Percentiles rank a stretch among this genome's conserved stretches.
These are phyloP conservation scores for Boletus eberwhitei DNA, from an alignment of 768 basidiomycete species.

Conservation along the genomic window DNA sequence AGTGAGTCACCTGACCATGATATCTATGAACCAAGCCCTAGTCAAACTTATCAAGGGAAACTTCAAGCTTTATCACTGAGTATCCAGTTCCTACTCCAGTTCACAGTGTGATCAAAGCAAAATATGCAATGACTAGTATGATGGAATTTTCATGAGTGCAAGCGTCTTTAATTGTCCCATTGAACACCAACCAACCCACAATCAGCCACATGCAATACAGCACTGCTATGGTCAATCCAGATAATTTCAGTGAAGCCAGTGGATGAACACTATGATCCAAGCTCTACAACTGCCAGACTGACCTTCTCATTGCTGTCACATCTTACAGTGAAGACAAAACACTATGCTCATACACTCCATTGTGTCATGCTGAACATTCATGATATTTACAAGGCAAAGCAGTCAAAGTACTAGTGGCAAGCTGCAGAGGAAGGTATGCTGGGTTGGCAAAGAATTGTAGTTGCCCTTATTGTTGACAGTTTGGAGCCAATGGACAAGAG, in stretches of 20 bases:
- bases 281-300: conserved; percentile 85
- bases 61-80: conserved; percentile 87
- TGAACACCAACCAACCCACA: neutral
- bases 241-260: conserved; percentile 74
- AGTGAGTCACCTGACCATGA: conserved; percentile 90
- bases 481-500: conserved; percentile 95
- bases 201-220: conserved; percentile 86
- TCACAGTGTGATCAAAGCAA: conserved; percentile 74
- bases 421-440: conserved; percentile 80
- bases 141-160: conserved; percentile 86
- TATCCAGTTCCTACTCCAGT: conserved; percentile 86
- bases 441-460: conserved; percentile 88
- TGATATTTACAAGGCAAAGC: conserved; percentile 94
- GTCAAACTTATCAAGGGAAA: conserved; percentile 93
- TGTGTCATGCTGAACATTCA: conserved; percentile 98
- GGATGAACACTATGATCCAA: conserved; percentile 86
- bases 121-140: conserved; percentile 66
- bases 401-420: conserved; percentile 86
- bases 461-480: conserved; percentile 89
- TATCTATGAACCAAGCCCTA: too few relatives aligned
- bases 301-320: conserved; percentile 91
- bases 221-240: conserved; percentile 92
- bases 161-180: neutral
- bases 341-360: conserved; percentile 86
- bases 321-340: conserved; percentile 93